Conservation (phyloP, 2,329 filamentous ascomycete genomes). For the Sarocladium brachiariae region DNA sequence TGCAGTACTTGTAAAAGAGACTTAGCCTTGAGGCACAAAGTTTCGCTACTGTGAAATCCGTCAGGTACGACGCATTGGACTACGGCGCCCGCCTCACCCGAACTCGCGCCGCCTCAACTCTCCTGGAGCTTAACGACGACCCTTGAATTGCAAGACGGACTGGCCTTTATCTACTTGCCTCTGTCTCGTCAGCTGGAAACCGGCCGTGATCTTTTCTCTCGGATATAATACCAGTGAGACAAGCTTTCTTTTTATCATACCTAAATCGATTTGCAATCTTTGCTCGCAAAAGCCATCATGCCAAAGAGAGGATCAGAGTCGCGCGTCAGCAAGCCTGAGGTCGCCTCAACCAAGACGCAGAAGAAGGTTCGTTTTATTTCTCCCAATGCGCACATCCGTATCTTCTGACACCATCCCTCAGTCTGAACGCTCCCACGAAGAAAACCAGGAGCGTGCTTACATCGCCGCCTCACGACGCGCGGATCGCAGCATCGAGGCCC, state of each 20-base stretch:
- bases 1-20: too few relatives aligned
- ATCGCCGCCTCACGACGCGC: conserved; percentile 84
- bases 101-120: not conserved
- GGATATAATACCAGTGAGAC: too few relatives aligned
- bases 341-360: not conserved
- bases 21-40: too few relatives aligned
- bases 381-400: not conserved
- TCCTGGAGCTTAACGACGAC: conserved; percentile 2
- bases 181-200: too few relatives aligned
- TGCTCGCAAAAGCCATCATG: not conserved
- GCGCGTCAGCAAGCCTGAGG: conserved; percentile 2
- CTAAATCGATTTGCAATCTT: too few relatives aligned
- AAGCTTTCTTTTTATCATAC: too few relatives aligned
- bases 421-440: conserved; percentile 71
- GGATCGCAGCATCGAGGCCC: conserved; percentile 80
- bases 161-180: too few relatives aligned
- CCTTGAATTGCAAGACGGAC: too few relatives aligned
- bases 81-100: not conserved
- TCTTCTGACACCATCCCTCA: conserved; percentile 21
- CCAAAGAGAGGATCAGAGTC: conserved; percentile 6
- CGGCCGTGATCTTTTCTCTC: too few relatives aligned
- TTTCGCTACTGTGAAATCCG: not conserved
- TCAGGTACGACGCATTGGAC: too few relatives aligned
- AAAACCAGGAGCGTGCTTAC: conserved; percentile 83
- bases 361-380: conserved; percentile 11